Conservation (phyloP, 768 basidiomycete species). For the Tylopilus sp. region DNA sequence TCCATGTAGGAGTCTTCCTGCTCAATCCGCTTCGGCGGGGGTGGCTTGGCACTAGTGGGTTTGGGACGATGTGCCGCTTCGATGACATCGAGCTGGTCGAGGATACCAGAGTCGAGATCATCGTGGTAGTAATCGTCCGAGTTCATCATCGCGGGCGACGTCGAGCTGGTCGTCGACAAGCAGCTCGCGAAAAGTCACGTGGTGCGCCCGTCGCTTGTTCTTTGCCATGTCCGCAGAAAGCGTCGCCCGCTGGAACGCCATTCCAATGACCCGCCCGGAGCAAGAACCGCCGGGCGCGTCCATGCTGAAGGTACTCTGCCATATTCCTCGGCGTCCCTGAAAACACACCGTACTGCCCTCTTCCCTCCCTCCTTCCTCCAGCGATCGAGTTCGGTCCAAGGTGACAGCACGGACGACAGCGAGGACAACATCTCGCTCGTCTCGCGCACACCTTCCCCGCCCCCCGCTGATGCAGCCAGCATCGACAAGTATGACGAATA, state of each 20-base stretch:
- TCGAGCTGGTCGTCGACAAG: not conserved
- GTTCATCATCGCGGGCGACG: constrained; percentile 47
- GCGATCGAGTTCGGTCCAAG: constrained; percentile 51
- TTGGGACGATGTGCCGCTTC: constrained; percentile 52
- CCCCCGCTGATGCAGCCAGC: constrained; percentile 47
- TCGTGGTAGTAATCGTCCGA: constrained; percentile 75
- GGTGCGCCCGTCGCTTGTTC: not conserved
- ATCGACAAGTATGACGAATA: constrained; percentile 69
- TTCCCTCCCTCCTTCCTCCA: constrained; percentile 47
- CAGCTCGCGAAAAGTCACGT: constrained; percentile 13
- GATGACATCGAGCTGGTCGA: constrained; percentile 65
- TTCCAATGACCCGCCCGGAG: constrained; percentile 45
- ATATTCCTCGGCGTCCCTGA: constrained; percentile 42
- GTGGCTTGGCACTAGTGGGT: constrained; percentile 9
- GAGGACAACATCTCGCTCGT: constrained; percentile 70
- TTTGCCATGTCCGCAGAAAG: constrained; percentile 58
- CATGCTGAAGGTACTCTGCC: constrained; percentile 66
- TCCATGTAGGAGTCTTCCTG: constrained; percentile 50
- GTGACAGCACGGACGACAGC: constrained; percentile 38
- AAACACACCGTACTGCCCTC: constrained; percentile 55
- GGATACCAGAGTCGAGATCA: constrained; percentile 56
- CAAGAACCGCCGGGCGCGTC: constrained; percentile 21
- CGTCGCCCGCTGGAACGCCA: constrained; percentile 72
- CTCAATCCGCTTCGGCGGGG: constrained; percentile 16
- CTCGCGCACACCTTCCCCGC: constrained; percentile 77